Evolutionary conservation across 2,329 filamentous ascomycete genomes (phyloP).

Genomic region (Penicillium sp.): DNA sequence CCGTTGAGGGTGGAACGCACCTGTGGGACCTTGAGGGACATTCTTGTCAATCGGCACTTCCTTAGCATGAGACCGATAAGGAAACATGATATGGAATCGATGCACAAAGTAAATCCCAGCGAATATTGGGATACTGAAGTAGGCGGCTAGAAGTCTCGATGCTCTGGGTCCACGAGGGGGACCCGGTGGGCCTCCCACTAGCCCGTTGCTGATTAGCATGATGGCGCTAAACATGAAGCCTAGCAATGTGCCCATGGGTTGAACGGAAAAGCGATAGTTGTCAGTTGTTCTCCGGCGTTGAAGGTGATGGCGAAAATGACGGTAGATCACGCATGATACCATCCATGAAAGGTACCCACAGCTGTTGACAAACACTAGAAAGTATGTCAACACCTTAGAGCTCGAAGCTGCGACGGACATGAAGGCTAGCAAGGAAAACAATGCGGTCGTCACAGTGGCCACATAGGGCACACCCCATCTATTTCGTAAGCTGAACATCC

Average conservation of each 20-base stretch:
- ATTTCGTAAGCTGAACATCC: slow-evolving; percentile 62
- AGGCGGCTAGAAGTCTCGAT: slow-evolving; percentile 63
- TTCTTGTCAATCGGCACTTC: neutral
- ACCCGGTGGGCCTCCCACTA: slow-evolving; percentile 67
- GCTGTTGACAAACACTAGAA: slow-evolving; percentile 70
- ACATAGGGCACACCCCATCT: slow-evolving; percentile 64
- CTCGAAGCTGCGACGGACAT: slow-evolving; percentile 67
- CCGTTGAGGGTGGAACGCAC: neutral
- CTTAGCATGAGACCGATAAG: slow-evolving; percentile 6
- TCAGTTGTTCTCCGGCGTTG: slow-evolving; percentile 44
- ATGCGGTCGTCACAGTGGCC: slow-evolving; percentile 59
- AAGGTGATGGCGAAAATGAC: slow-evolving; percentile 57
- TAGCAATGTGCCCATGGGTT: slow-evolving; percentile 68
- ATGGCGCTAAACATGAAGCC: slow-evolving; percentile 59
- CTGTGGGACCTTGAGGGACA: neutral
- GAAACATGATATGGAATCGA: slow-evolving; percentile 37
- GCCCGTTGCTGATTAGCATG: slow-evolving; percentile 72
- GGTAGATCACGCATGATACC: slow-evolving; percentile 62
- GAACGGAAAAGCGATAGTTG: slow-evolving; percentile 56
- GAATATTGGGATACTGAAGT: slow-evolving; percentile 67
- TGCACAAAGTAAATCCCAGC: slow-evolving; percentile 59
- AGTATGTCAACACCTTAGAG: slow-evolving; percentile 67
- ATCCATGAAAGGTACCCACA: slow-evolving; percentile 72
- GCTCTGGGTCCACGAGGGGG: slow-evolving; percentile 58
- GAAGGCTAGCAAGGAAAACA: slow-evolving; percentile 67